A percentile compares a stretch with the other conserved stretches of the same genome.
Evolutionary conservation across 2,329 filamentous ascomycete species (phyloP).

Genomic region (Dothideomycetes sp.): DNA sequence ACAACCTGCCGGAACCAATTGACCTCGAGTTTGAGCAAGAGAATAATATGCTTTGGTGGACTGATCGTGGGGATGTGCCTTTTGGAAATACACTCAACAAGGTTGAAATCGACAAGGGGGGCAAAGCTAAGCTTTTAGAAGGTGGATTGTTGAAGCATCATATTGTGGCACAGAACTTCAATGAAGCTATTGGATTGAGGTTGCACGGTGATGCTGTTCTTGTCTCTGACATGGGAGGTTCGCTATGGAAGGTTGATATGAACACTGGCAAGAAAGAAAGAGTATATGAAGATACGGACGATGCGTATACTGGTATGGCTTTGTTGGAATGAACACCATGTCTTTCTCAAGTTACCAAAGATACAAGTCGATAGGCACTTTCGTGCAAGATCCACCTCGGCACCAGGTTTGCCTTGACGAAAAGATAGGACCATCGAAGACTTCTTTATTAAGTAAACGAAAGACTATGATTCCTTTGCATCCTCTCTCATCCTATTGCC

Average conservation of each 20-base stretch:
- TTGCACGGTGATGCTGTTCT: slow-evolving; percentile 9
- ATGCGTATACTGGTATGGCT: slow-evolving; percentile 14
- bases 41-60: slow-evolving; percentile 47
- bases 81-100: slow-evolving; percentile 46
- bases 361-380: too few species aligned
- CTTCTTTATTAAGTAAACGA: too few species aligned
- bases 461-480: too few species aligned
- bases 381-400: too few species aligned
- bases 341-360: too few species aligned
- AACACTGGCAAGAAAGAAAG: slow-evolving; percentile 10
- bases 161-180: slow-evolving; percentile 28
- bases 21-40: slow-evolving; percentile 47
- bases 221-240: slow-evolving; percentile 1
- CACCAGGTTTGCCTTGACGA: too few species aligned
- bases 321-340: too few species aligned
- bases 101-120: background rate
- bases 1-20: slow-evolving; percentile 46
- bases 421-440: too few species aligned
- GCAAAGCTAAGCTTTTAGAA: background rate
- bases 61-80: slow-evolving; percentile 49
- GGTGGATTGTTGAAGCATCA: background rate
- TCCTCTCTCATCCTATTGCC: too few species aligned
- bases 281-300: slow-evolving; percentile 11
- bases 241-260: background rate
- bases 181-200: slow-evolving; percentile 39